A percentile compares a stretch with the other conserved stretches of the same genome.
Evolutionary conservation across 2,329 filamentous ascomycete species (phyloP).

Genomic region (Ploettnerulaceae sp.): DNA sequence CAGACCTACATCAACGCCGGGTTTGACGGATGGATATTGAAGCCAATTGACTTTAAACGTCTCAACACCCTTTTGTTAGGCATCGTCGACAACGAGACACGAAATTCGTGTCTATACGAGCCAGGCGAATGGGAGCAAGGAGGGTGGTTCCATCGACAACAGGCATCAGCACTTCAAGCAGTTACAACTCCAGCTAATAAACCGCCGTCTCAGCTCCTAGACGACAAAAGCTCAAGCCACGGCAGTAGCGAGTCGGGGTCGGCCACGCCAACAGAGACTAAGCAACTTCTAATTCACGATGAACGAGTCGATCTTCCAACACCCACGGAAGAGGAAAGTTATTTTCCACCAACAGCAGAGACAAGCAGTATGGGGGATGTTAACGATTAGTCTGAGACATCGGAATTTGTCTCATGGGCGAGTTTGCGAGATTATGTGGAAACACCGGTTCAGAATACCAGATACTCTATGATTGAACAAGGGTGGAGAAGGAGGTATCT

Average conservation of each 20-base stretch:
- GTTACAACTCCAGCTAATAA: conserved; percentile 10
- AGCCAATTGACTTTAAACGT: conserved; percentile 77
- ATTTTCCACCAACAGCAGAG: background rate
- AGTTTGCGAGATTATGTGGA: too few relatives aligned
- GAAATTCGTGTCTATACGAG: conserved; percentile 61
- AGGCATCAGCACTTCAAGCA: conserved; percentile 7
- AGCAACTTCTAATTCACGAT: conserved; percentile 15
- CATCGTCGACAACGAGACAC: conserved; percentile 55
- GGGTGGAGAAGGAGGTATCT: too few relatives aligned
- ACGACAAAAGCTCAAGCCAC: conserved; percentile 1
- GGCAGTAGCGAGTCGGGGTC: conserved; percentile 21
- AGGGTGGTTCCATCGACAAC: conserved; percentile 62
- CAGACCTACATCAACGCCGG: conserved; percentile 69
- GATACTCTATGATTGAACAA: too few relatives aligned
- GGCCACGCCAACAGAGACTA: conserved; percentile 6
- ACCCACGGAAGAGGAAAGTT: background rate
- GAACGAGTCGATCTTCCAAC: conserved; percentile 10
- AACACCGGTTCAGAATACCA: too few relatives aligned
- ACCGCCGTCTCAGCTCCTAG: background rate
- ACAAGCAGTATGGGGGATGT: too few relatives aligned
- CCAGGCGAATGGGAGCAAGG: conserved; percentile 77
- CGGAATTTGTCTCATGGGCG: too few relatives aligned
- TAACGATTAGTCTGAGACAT: too few relatives aligned
- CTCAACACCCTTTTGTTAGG: conserved; percentile 65
- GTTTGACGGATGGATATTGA: conserved; percentile 88